Percentiles rank a stretch among this genome's conserved stretches.
phyloP scores from a whole-genome alignment of 768 basidiomycete species.

The Heimioporus sp. region DNA sequence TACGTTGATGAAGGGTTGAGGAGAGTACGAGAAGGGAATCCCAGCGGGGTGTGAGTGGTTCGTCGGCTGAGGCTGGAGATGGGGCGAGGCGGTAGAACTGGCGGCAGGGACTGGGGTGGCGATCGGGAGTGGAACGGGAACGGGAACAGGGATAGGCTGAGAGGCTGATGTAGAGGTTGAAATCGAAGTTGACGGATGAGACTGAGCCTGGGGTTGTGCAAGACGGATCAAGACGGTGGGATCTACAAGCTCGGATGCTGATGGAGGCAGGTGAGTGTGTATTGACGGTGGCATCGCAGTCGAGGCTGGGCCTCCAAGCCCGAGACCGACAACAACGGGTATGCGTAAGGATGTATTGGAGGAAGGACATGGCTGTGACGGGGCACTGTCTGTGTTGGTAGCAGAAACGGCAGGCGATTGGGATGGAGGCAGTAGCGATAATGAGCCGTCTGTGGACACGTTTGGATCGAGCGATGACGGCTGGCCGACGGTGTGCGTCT shows the following conservation, averaged over 20 bases:
- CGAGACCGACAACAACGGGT: too few species aligned
- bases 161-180: not conserved
- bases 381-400: not conserved
- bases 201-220: constrained; percentile 23
- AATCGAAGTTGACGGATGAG: not conserved
- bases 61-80: not conserved
- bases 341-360: not conserved
- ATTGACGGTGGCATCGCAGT: too few species aligned
- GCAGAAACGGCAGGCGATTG: constrained; percentile 2
- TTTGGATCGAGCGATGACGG: too few species aligned
- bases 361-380: not conserved
- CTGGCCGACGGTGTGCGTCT: too few species aligned
- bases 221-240: constrained; percentile 23
- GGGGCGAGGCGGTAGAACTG: not conserved
- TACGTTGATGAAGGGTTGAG: not conserved
- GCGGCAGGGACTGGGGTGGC: not conserved
- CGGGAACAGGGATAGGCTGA: not conserved
- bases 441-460: too few species aligned
- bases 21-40: not conserved
- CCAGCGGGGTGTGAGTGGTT: constrained; percentile 7
- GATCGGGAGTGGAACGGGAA: not conserved
- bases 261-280: too few species aligned
- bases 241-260: constrained; percentile 21
- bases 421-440: too few species aligned
- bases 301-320: too few species aligned